Conservation (phyloP, 139 green algal species). For the Choricystis sp. region DNA sequence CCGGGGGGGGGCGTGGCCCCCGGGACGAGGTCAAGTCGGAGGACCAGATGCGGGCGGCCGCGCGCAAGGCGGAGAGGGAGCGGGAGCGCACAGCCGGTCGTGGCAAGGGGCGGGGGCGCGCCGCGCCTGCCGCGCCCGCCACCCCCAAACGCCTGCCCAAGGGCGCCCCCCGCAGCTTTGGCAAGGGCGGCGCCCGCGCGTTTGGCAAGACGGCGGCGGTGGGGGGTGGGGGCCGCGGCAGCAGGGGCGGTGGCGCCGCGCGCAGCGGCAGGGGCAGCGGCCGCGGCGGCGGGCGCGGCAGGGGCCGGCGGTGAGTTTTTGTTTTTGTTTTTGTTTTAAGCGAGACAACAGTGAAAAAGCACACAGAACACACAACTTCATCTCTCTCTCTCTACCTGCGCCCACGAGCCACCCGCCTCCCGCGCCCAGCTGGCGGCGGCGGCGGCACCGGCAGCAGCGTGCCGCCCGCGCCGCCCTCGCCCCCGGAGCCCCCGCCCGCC, state of each 20-base stretch:
- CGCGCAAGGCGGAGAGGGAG: background rate
- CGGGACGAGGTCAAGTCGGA: conserved; percentile 10
- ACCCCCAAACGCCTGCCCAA: too few species aligned
- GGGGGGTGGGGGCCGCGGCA: background rate
- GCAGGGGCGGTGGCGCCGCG: too few species aligned
- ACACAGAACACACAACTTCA: background rate
- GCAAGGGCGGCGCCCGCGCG: too few species aligned
- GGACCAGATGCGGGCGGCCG: conserved; percentile 11
- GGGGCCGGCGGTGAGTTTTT: background rate
- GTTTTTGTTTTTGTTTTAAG: background rate
- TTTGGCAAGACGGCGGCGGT: too few species aligned
- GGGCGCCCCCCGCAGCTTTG: too few species aligned
- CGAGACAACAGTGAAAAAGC: too few species aligned
- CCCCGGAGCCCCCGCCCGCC: conserved; percentile 4
- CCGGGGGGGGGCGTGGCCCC: too few species aligned
- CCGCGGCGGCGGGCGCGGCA: background rate
- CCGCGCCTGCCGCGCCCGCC: too few species aligned
- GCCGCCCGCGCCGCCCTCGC: conserved; percentile 29
- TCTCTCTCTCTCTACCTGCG: background rate
- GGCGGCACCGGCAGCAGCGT: conserved; percentile 17
- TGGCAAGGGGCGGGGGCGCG: too few species aligned
- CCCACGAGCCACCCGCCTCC: too few species aligned
- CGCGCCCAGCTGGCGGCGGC: background rate
- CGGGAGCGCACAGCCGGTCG: background rate
- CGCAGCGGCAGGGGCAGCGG: too few species aligned